Evolutionary conservation across 2,329 filamentous ascomycete genomes (phyloP).

Genomic region (Purpureocillium takamizusanense): DNA sequence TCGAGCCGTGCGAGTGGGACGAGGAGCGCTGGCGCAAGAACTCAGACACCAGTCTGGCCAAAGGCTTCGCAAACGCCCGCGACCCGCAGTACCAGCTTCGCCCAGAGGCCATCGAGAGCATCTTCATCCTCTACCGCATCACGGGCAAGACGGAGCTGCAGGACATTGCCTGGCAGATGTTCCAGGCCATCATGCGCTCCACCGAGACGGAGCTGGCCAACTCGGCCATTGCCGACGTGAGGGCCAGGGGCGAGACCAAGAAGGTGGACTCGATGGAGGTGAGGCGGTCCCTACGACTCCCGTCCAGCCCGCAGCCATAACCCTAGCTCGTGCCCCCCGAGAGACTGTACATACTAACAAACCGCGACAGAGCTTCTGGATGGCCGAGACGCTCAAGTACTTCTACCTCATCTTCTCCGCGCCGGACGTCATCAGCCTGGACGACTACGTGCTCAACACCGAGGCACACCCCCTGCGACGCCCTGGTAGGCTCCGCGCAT

Average conservation of each 20-base stretch:
- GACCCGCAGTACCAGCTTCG: constrained; percentile 41
- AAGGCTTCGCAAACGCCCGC: constrained; percentile 53
- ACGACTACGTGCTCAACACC: constrained; percentile 56
- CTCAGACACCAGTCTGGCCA: constrained; percentile 21
- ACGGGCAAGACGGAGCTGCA: constrained; percentile 37
- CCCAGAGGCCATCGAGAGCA: constrained; percentile 67
- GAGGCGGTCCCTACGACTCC: constrained; percentile 13
- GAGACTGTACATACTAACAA: neutral
- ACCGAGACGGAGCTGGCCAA: constrained; percentile 39
- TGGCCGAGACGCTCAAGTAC: constrained; percentile 67
- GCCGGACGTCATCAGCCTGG: constrained; percentile 53
- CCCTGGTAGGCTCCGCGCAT: too few species aligned
- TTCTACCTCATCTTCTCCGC: constrained; percentile 65
- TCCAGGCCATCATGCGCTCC: constrained; percentile 31
- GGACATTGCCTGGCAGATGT: constrained; percentile 46
- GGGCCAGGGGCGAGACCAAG: constrained; percentile 17
- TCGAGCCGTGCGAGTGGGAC: constrained; percentile 21
- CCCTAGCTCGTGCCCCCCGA: neutral
- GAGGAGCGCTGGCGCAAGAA: constrained; percentile 16
- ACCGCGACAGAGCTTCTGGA: constrained; percentile 54
- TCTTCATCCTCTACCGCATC: constrained; percentile 65
- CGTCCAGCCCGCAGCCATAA: neutral
- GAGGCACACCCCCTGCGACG: constrained; percentile 22
- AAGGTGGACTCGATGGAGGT: constrained; percentile 52
- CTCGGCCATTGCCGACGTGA: constrained; percentile 37